phyloP scores from a whole-genome alignment of 1,139 yeast genomes.

The Suhomyces taliae region DNA sequence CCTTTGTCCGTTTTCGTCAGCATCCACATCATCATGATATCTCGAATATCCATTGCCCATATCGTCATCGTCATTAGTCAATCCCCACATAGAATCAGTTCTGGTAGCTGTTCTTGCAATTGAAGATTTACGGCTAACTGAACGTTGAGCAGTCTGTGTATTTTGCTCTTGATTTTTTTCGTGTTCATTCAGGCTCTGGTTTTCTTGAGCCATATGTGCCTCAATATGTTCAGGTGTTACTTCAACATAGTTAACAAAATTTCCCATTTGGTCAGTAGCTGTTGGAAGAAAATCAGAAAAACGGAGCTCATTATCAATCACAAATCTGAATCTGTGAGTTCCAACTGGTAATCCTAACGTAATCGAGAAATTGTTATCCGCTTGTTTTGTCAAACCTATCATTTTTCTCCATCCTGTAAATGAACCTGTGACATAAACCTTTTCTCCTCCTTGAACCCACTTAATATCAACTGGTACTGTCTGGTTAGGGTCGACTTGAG shows the following conservation, averaged over 20 bases:
- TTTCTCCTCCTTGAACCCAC: constrained; percentile 94
- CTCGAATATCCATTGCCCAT: constrained; percentile 81
- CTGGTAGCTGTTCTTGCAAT: constrained; percentile 30
- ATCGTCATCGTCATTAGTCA: constrained; percentile 68
- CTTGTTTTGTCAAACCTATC: constrained; percentile 53
- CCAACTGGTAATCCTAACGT: constrained; percentile 50
- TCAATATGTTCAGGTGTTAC: constrained; percentile 44
- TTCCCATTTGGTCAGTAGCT: constrained; percentile 54
- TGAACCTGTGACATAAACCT: constrained; percentile 61
- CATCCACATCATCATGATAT: constrained; percentile 67
- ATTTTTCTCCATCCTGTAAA: constrained; percentile 53
- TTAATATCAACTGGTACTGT: constrained; percentile 71
- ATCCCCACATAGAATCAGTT: constrained; percentile 54
- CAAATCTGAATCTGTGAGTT: constrained; percentile 49
- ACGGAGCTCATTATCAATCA: constrained; percentile 48
- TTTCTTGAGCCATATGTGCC: constrained; percentile 22
- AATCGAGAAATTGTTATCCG: constrained; percentile 39
- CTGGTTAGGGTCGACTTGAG: constrained; percentile 9
- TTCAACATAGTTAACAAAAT: constrained; percentile 50
- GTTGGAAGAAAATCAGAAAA: constrained; percentile 49
- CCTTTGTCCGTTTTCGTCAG: constrained; percentile 20
- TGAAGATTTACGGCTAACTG: constrained; percentile 9
- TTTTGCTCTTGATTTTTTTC: constrained; percentile 14
- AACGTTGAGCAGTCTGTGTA: constrained; percentile 6
- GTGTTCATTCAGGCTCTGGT: constrained; percentile 12